These are phyloP conservation scores for Pinus albicaulis DNA, from an alignment of 75 land plant genomes.

Conservation along the genomic window DNA sequence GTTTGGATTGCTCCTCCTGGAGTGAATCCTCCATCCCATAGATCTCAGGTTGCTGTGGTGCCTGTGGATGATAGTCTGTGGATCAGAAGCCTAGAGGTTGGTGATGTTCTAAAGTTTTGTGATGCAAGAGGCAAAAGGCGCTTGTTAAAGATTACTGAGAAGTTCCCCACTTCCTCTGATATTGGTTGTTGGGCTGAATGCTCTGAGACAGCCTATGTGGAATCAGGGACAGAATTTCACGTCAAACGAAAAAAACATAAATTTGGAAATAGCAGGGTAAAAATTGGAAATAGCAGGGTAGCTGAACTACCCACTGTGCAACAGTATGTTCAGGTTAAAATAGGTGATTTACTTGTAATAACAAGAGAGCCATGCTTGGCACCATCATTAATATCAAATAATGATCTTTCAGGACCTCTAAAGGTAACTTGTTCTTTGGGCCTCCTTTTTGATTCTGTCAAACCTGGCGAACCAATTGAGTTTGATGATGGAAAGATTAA, in stretches of 20 bases:
- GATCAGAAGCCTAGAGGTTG: conserved; percentile 29
- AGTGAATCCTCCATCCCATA: conserved; percentile 23
- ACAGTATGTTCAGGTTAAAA: conserved; percentile 33
- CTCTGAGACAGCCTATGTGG: conserved; percentile 34
- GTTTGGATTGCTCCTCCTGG: conserved; percentile 42
- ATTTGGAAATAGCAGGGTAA: conserved; percentile 22
- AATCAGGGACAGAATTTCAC: conserved; percentile 30
- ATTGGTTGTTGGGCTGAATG: conserved; percentile 53
- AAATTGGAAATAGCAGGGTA: conserved; percentile 22
- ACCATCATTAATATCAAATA: conserved; percentile 11
- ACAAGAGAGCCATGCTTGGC: conserved; percentile 27
- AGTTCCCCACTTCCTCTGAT: conserved; percentile 18
- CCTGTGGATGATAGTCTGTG: conserved; percentile 28
- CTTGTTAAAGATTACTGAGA: conserved; percentile 26
- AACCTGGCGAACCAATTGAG: conserved; percentile 57
- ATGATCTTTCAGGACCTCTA: conserved; percentile 9
- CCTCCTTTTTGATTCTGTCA: conserved; percentile 47
- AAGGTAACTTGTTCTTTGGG: conserved; percentile 45
- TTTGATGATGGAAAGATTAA: conserved; percentile 70
- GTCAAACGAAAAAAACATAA: conserved; percentile 25
- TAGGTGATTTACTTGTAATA: conserved; percentile 46
- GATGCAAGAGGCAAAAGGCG: conserved; percentile 47
- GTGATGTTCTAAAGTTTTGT: conserved; percentile 32
- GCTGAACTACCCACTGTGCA: conserved; percentile 41
- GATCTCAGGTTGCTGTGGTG: conserved; percentile 32